A percentile compares a stretch with the other conserved stretches of the same genome.
Evolutionary conservation across 768 basidiomycete species (phyloP).

Genomic region (Tephrocybe sp.): DNA sequence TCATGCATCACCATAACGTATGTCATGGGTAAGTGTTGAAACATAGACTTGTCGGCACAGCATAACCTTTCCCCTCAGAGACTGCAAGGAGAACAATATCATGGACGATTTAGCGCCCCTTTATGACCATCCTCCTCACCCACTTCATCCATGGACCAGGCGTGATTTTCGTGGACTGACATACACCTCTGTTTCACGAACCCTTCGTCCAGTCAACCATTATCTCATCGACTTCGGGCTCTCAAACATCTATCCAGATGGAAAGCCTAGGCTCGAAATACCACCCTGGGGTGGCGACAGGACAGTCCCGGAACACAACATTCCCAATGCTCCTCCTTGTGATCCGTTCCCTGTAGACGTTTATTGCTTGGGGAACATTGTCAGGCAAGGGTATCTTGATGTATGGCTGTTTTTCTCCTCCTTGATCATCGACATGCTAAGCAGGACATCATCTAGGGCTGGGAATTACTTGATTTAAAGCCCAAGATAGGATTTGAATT

Average conservation of each 20-base stretch:
- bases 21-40: slow-evolving; percentile 32
- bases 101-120: slow-evolving; percentile 24
- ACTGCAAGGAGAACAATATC: slow-evolving; percentile 25
- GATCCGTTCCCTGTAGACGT: slow-evolving; percentile 35
- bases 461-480: not conserved
- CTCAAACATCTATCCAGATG: slow-evolving; percentile 23
- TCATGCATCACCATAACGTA: slow-evolving; percentile 30
- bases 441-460: not conserved
- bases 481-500: slow-evolving; percentile 26
- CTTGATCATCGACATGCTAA: too few species aligned
- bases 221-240: slow-evolving; percentile 30
- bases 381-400: slow-evolving; percentile 14
- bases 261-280: slow-evolving; percentile 21
- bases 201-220: slow-evolving; percentile 22
- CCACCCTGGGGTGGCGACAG: slow-evolving; percentile 38
- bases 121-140: slow-evolving; percentile 22
- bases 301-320: slow-evolving; percentile 32
- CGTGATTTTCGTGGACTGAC: slow-evolving; percentile 14
- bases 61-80: slow-evolving; percentile 1
- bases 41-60: not conserved
- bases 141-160: slow-evolving; percentile 8
- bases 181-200: slow-evolving; percentile 13
- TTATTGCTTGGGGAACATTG: slow-evolving; percentile 32
- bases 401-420: slow-evolving; percentile 6
- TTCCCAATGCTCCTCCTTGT: slow-evolving; percentile 15